Percentiles rank a stretch among this genome's conserved stretches.
phyloP scores from a whole-genome alignment of 306 rosid species.

The Cicer arietinum region DNA sequence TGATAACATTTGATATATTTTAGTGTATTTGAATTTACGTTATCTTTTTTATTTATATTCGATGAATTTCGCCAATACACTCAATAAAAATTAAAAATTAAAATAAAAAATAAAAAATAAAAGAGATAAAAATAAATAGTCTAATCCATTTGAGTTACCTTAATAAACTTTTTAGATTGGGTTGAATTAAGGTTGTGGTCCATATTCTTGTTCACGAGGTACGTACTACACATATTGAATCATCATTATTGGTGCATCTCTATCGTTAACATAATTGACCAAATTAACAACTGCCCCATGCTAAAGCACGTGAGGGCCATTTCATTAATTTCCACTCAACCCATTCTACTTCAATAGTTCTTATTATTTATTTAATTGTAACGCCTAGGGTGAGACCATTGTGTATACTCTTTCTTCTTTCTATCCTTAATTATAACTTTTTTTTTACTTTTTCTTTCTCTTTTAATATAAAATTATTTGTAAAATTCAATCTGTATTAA shows the following conservation, averaged over 20 bases:
- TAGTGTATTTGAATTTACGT: too few species aligned
- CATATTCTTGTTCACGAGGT: conserved; percentile 13
- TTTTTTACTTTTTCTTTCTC: too few species aligned
- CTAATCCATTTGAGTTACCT: too few species aligned
- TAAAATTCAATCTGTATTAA: too few species aligned
- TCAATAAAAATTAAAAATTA: too few species aligned
- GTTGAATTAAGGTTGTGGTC: not conserved
- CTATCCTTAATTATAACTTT: too few species aligned
- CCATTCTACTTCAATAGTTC: not conserved
- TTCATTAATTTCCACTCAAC: conserved; percentile 31
- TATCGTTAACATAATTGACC: conserved; percentile 10
- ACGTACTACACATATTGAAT: conserved; percentile 1
- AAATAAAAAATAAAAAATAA: too few species aligned
- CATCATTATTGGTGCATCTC: conserved; percentile 15
- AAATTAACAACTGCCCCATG: conserved; percentile 33
- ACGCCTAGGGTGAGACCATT: conserved; percentile 18
- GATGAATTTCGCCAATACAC: too few species aligned
- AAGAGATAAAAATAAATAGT: too few species aligned
- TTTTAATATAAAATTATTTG: too few species aligned
- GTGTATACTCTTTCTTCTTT: not conserved
- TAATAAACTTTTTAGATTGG: not conserved
- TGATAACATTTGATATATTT: too few species aligned
- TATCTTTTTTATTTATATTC: too few species aligned
- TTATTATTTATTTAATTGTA: not conserved
- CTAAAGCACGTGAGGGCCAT: conserved; percentile 40